Base-by-base conservation (phyloP, 768 basidiomycete species). In the Naganishia antarctica region DNA sequence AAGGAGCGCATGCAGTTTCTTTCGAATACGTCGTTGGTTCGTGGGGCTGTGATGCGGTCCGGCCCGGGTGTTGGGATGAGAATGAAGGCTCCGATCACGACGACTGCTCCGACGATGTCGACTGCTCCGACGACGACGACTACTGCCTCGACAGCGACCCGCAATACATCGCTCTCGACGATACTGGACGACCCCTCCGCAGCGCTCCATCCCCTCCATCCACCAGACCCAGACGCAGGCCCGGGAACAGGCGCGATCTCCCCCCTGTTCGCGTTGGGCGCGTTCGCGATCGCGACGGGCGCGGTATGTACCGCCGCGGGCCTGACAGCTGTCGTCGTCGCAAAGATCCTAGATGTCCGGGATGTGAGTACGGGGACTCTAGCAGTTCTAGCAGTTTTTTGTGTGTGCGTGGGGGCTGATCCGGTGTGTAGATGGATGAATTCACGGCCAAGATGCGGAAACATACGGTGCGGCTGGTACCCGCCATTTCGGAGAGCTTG, bases 261-360 rank as follows among this genome's bases (percentile, higher is more conserved):
- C 5, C 59, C 59, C 25, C 16, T 60, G 16, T 60, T 60, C 28
- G 59, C 59, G 8, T 25, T 60, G 23, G 59, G 59, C 4, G 59
- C 59, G 45, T 60, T 60, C 25, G 41, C 32, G 26, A 60, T 60
- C 31, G 59, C 59, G 13, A 60, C 59, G 15, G 41, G 26, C 18
- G 11, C 45, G 16, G 59, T 60, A 13, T n/a, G 37, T 18, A 26
- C 11, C 12, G 45, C 59, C 2, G 59, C 59, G 26, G 59, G 59
- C 1, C 26, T 31, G 26, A 47, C 45, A 26, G 45, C 59, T 1
- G 25, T 45, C 2, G 45, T 44, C 26, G 43, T 60, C 21, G 23
- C 59, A 11, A 44, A 34, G 31, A 21, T 34, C 1, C 25, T 60
- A 25, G 59, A 60, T 31, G 59, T 60, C 0, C n/a, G 59, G 3